Evolutionary conservation across 148 eudicot species (phyloP), one percentile per base, ranked within the genome.

Genomic region (Spergularia marina): DNA sequence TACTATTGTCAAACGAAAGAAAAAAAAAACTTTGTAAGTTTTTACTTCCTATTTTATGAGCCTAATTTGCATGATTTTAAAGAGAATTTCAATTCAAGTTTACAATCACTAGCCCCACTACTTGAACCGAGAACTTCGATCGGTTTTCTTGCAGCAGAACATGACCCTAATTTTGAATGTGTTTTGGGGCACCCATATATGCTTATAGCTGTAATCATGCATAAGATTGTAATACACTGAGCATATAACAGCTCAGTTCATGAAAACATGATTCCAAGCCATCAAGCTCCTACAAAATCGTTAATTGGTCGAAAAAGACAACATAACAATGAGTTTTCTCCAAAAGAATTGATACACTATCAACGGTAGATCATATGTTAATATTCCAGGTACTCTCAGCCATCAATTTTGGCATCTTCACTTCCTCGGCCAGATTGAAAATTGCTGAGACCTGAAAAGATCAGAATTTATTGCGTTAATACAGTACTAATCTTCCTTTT

Each of bases 381-480:
- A 89, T 71, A 49, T 91, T 88, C 93, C 89, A 91, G n/a, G 90
- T 83, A 18, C 84, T 87, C 85, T 91, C 93, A n/a, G 91, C 97
- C 73, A 80, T 78, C 74, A 91, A 53, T 79, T 84, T 86, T 7
- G 93, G 91, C 74, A 76, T 76, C 64, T 82, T 88, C 40, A 58
- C 65, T 73, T 88, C 91, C 76, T 87, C 87, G 8, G 74, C 87
- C 80, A 91, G 73, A 72, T 86, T 71, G 71, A 89, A 62, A 12
- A 84, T 60, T 73, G 97, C 93, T 20, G 85, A 78, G 53, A 91
- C 44, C 97, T 89, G 88, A 56, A 78, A 36, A 73, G 71, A 57
- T 70, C 30, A 59, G 12, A 65, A 30, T 17, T 18, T 2, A 10
- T 2, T 65, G 53, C 9, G 57, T 17, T 61, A 52, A 21, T 14